A percentile compares a stretch with the other conserved stretches of the same genome.
These are phyloP conservation scores for Fraxinus latifolia DNA, from an alignment of 305 asterid genomes.

Conservation along the genomic window DNA sequence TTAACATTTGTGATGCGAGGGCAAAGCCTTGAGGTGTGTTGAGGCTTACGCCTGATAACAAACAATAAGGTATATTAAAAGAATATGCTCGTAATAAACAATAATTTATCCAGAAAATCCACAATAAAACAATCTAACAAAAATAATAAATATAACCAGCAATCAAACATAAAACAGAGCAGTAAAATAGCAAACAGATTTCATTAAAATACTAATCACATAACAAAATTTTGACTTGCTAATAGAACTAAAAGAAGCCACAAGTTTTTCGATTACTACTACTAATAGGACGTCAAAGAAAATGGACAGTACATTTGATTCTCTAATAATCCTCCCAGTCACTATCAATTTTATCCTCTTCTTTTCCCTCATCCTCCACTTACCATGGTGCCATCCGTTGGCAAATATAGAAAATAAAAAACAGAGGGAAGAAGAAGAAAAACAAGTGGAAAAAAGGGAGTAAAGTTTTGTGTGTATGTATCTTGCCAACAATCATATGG, in stretches of 20 bases:
- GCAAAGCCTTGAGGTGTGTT: not conserved
- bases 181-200: not conserved
- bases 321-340: not conserved
- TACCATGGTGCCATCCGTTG: not conserved
- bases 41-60: not conserved
- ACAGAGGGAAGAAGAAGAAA: not conserved
- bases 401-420: not conserved
- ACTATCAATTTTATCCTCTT: not conserved
- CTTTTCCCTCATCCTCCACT: not conserved
- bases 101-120: not conserved
- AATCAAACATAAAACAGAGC: not conserved
- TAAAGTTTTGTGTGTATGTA: not conserved
- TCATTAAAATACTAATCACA: not conserved
- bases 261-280: not conserved
- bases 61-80: not conserved
- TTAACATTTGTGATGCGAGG: not conserved
- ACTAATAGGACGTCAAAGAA: not conserved
- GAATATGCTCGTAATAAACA: not conserved
- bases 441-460: not conserved
- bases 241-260: not conserved
- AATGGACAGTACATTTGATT: not conserved
- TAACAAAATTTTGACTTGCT: not conserved
- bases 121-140: not conserved
- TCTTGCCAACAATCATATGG: not conserved
- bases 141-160: not conserved